Percentiles rank a stretch among this genome's conserved stretches.
Evolutionary conservation across 129 eudicot species (phyloP).

Genomic region (Pulicaria dysenterica): DNA sequence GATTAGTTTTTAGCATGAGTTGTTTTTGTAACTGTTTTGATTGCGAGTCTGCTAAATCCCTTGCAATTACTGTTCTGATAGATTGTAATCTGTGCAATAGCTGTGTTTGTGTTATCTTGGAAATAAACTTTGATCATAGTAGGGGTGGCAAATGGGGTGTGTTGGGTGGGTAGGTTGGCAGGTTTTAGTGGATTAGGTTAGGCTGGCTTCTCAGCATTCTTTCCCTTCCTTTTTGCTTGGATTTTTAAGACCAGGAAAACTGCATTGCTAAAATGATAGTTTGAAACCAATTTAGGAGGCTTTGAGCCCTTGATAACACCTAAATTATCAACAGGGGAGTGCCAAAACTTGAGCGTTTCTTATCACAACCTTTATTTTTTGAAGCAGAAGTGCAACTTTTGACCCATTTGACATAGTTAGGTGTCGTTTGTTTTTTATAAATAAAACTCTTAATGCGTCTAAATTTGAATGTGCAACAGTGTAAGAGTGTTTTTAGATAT

Average conservation of each 20-base stretch:
- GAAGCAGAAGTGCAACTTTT: too few species aligned
- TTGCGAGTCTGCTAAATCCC: neutral
- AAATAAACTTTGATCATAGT: neutral
- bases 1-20: conserved; percentile 21
- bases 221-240: too few species aligned
- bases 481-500: too few species aligned
- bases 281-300: neutral
- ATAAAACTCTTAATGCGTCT: too few species aligned
- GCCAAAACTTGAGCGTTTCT: too few species aligned
- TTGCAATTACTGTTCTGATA: conserved; percentile 7
- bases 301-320: neutral
- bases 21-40: conserved; percentile 5
- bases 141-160: neutral
- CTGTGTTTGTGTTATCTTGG: neutral
- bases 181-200: neutral
- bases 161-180: neutral
- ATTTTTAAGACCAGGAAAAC: neutral
- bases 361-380: too few species aligned
- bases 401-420: too few species aligned
- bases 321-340: too few species aligned
- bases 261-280: neutral
- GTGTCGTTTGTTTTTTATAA: too few species aligned
- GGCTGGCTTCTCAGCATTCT: neutral
- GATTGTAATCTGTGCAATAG: conserved; percentile 3
- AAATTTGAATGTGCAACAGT: too few species aligned